Evolutionary conservation across 495 filamentous ascomycete species (phyloP).

Genomic region (Arthonia radiata): DNA sequence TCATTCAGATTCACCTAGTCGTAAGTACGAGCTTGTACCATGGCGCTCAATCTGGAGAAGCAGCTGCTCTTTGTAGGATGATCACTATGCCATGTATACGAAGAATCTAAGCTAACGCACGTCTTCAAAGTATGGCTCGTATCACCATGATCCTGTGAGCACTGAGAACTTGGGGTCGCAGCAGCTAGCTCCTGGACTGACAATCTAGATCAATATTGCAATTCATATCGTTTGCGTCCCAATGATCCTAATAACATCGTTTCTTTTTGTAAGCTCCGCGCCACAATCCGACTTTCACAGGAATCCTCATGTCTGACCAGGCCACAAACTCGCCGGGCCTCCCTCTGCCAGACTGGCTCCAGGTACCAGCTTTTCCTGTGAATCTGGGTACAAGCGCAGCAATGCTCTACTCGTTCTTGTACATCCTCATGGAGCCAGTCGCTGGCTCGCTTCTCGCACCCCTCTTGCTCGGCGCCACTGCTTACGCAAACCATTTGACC

Average conservation of each 20-base stretch:
- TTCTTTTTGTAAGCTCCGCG: conserved; percentile 41
- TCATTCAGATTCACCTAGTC: too few relatives aligned
- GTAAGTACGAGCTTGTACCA: too few relatives aligned
- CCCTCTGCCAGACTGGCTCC: conserved; percentile 40
- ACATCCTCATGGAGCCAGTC: conserved; percentile 81
- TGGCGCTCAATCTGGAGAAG: conserved; percentile 58
- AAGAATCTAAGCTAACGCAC: conserved; percentile 8
- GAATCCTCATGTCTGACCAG: conserved; percentile 18
- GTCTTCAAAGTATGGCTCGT: conserved; percentile 62
- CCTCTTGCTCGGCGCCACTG: conserved; percentile 46
- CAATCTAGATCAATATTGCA: conserved; percentile 41
- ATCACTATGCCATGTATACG: background rate
- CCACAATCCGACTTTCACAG: background rate
- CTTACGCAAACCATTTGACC: conserved; percentile 49
- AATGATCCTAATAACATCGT: conserved; percentile 49
- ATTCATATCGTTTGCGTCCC: conserved; percentile 88
- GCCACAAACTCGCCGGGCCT: conserved; percentile 50
- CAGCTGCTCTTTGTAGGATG: conserved; percentile 61
- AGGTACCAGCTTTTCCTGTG: conserved; percentile 48
- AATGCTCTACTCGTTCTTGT: conserved; percentile 48
- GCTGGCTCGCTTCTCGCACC: conserved; percentile 53
- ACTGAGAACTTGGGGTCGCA: conserved; percentile 1
- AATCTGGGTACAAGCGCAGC: conserved; percentile 59
- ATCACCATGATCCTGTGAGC: conserved; percentile 62
- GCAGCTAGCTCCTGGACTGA: background rate